Evolutionary conservation across 202 grass and related monocot species (phyloP), one percentile per base, ranked within the genome.

Genomic region (Musa balbisiana): DNA sequence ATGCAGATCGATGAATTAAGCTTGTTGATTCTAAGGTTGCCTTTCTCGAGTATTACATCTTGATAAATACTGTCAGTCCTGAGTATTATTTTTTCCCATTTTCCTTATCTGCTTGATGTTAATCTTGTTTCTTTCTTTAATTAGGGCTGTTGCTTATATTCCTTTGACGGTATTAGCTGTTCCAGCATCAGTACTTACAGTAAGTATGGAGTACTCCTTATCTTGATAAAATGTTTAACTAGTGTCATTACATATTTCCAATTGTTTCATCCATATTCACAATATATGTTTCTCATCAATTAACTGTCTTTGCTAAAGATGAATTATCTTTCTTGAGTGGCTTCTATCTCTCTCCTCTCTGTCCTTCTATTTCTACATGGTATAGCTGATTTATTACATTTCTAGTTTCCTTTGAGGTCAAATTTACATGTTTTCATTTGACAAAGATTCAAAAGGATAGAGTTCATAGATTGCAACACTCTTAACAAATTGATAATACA

Each of bases 121-220:
- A 8, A 12, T 70, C 15, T 70, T 10, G 58, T 53, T 13, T 27
- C 51, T 60, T 83, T 78, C 52, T 74, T 2, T 71, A 66, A 60
- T 55, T 88, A 97, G 94, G 86, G 94, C 94, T 69, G 72, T 97
- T 78, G 94, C 94, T 76, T 97, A 97, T 78, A 87, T 97, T 73
- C 94, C 94, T 53, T 80, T 97, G 54, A 97, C 94, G 49, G 94
- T 97, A 29, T 81, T 97, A 81, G 94, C 94, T 66, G 94, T 97
- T 87, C 94, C 94, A 84, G 94, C 94, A 80, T 97, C 94, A 74
- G 78, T 97, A 78, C 88, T 97, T 76, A 97, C 94, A 63, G 94
- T 97, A 88, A 64, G 94, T 68, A 55, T 9, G 16, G 12, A 19
- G n/a, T 70, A 8, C 27, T 9, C 33, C 51, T 51, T 50, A 12